phyloP scores from a whole-genome alignment of 2,329 filamentous ascomycete species.

The Ceratocystis albifundus region DNA sequence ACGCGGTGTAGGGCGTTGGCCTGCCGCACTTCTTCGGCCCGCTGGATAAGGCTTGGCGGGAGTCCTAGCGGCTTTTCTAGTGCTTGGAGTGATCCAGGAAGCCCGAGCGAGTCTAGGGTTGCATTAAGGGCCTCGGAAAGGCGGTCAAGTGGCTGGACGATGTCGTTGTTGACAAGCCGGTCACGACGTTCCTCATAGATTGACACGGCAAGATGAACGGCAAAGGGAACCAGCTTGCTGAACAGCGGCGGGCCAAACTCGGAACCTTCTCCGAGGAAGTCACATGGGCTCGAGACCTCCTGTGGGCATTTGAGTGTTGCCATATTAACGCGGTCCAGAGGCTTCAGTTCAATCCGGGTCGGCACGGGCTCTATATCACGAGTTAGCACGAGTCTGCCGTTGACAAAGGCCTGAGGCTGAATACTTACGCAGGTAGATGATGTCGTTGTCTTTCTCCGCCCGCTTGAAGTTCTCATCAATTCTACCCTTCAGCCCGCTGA shows the following conservation, averaged over 20 bases:
- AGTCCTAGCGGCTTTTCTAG: conserved; percentile 88
- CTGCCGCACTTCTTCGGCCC: conserved; percentile 88
- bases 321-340: conserved; percentile 81
- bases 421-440: conserved; percentile 69
- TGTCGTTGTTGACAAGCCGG: conserved; percentile 75
- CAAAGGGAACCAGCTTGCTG: conserved; percentile 84
- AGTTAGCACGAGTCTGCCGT: not conserved
- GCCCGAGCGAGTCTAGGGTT: conserved; percentile 66
- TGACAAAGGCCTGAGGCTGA: not conserved
- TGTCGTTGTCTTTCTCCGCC: conserved; percentile 90
- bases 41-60: conserved; percentile 71
- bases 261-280: conserved; percentile 65
- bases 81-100: conserved; percentile 86
- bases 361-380: conserved; percentile 56
- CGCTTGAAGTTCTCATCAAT: conserved; percentile 81
- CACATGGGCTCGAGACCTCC: conserved; percentile 68
- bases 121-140: conserved; percentile 72
- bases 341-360: conserved; percentile 74
- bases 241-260: conserved; percentile 81
- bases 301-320: conserved; percentile 66
- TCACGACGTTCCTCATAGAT: conserved; percentile 91
- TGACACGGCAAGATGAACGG: conserved; percentile 85
- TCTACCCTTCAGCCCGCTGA: conserved; percentile 69
- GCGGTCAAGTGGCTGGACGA: conserved; percentile 71
- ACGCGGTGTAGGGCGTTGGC: conserved; percentile 72